A percentile compares a stretch with the other conserved stretches of the same genome.
These are phyloP conservation scores for Trichosporon asahii DNA, from an alignment of 1,284 basidiomycete genomes.

Conservation along the genomic window DNA sequence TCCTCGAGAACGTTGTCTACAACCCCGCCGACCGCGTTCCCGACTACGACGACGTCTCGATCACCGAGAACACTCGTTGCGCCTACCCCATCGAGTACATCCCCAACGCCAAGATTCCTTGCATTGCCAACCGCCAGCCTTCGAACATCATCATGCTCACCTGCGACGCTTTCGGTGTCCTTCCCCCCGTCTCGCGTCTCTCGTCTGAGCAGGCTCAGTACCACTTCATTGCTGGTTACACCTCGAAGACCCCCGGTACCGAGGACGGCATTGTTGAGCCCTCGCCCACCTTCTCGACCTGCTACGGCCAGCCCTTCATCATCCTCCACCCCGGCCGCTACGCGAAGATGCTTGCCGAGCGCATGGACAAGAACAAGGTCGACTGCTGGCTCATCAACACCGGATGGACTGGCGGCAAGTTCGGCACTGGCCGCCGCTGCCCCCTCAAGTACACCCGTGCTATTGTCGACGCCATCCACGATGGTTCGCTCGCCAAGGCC, in stretches of 20 bases:
- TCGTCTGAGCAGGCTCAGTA: slow-evolving; percentile 94
- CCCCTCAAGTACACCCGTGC: slow-evolving; percentile 91
- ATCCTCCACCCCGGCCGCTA: slow-evolving; percentile 93
- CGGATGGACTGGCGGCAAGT: slow-evolving; percentile 96
- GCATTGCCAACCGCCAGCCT: slow-evolving; percentile 76
- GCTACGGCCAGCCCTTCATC: slow-evolving; percentile 98
- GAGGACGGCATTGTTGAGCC: slow-evolving; percentile 98
- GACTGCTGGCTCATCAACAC: slow-evolving; percentile 99
- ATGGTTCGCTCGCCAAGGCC: slow-evolving; percentile 79
- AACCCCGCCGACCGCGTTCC: slow-evolving; percentile 79
- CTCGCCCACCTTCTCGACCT: slow-evolving; percentile 98
- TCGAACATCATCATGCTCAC: slow-evolving; percentile 93
- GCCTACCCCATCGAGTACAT: slow-evolving; percentile 98
- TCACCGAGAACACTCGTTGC: slow-evolving; percentile 99
- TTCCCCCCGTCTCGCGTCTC: slow-evolving; percentile 91
- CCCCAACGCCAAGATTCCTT: slow-evolving; percentile 90
- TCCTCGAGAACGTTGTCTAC: slow-evolving; percentile 99
- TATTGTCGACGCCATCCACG: slow-evolving; percentile 96
- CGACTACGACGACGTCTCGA: slow-evolving; percentile 93
- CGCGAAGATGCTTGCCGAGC: slow-evolving; percentile 93
- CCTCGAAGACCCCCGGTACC: slow-evolving; percentile 82
- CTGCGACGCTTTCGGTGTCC: slow-evolving; percentile 96
- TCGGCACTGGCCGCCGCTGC: slow-evolving; percentile 84
- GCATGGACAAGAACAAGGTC: slow-evolving; percentile 87
- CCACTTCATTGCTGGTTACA: slow-evolving; percentile 95